Percentiles rank a stretch among this genome's conserved stretches.
These are phyloP conservation scores for Planoprotostelium fungivorum DNA, from an alignment of 78 protist species.

Conservation along the genomic window DNA sequence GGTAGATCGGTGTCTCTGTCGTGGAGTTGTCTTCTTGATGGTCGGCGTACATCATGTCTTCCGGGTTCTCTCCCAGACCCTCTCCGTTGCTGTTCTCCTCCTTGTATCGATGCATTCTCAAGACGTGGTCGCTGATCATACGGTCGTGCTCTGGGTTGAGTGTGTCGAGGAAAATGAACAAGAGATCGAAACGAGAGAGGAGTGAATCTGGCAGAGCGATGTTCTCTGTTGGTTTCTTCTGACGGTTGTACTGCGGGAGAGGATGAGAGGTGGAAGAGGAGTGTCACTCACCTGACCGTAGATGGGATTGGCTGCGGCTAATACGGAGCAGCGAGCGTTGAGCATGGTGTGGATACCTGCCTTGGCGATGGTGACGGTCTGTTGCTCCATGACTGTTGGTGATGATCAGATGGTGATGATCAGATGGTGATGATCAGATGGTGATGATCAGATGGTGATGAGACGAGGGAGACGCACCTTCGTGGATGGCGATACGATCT, in stretches of 20 bases:
- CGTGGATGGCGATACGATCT: constrained; percentile 93
- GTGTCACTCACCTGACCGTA: constrained; percentile 71
- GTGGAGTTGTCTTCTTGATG: constrained; percentile 7
- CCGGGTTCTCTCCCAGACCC: constrained; percentile 7
- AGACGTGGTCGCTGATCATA: constrained; percentile 78
- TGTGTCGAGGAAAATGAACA: constrained; percentile 90
- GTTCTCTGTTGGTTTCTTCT: constrained; percentile 67
- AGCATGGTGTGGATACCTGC: constrained; percentile 99
- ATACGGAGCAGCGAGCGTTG: constrained; percentile 97
- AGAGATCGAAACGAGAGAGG: constrained; percentile 98
- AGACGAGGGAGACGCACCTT: constrained; percentile 20
- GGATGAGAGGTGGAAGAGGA: too few species aligned
- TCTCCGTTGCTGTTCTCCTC: background rate
- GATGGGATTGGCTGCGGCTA: constrained; percentile 99
- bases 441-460: constrained; percentile 14
- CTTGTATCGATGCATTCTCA: constrained; percentile 79
- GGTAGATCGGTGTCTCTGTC: constrained; percentile 40
- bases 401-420: constrained; percentile 75
- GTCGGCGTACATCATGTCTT: background rate
- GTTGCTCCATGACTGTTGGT: constrained; percentile 96
- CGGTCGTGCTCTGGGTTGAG: constrained; percentile 64
- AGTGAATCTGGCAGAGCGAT: constrained; percentile 98
- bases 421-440: constrained; percentile 97
- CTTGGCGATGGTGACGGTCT: constrained; percentile 98
- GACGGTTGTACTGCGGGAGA: constrained; percentile 60